phyloP scores from a whole-genome alignment of 1,284 basidiomycete genomes.

The Athelia sp. region DNA sequence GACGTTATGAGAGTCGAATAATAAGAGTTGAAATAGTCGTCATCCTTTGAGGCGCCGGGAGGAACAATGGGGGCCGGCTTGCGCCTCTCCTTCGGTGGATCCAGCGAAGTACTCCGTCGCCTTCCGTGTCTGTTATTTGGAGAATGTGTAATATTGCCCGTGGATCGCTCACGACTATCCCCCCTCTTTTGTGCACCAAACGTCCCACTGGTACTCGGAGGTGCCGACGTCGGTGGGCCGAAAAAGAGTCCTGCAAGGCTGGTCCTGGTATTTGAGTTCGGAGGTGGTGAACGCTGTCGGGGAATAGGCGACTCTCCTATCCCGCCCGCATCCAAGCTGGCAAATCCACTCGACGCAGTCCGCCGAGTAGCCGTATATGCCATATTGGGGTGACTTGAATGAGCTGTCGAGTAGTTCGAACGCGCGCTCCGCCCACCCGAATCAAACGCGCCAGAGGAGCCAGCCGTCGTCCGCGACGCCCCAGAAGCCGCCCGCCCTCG shows the following conservation, averaged over 20 bases:
- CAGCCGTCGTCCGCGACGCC: conserved; percentile 24
- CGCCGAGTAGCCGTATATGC: background rate
- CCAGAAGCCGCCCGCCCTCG: conserved; percentile 24
- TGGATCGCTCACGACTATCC: conserved; percentile 3
- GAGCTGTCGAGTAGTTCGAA: conserved; percentile 13
- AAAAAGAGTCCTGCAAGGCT: conserved; percentile 46
- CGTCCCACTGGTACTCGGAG: too few relatives aligned
- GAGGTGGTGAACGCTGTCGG: conserved; percentile 17
- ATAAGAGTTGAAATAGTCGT: conserved; percentile 41
- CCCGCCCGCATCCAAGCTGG: conserved; percentile 43
- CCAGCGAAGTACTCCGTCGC: background rate
- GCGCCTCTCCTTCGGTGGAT: conserved; percentile 14
- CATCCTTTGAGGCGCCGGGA: conserved; percentile 14
- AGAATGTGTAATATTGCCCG: too few relatives aligned
- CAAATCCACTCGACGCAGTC: conserved; percentile 20
- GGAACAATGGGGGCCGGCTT: background rate
- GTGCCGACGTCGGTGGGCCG: conserved; percentile 25
- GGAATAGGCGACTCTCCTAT: conserved; percentile 58
- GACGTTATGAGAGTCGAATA: conserved; percentile 24
- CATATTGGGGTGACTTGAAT: background rate
- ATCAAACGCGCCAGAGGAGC: conserved; percentile 28
- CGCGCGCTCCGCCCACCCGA: conserved; percentile 20
- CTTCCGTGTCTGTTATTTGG: too few relatives aligned
- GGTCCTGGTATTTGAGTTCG: conserved; percentile 17
- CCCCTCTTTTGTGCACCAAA: background rate